A percentile compares a stretch with the other conserved stretches of the same genome.
These are phyloP conservation scores for Lipomyces spencermartinsiae DNA, from an alignment of 805 yeast genomes.

Conservation along the genomic window DNA sequence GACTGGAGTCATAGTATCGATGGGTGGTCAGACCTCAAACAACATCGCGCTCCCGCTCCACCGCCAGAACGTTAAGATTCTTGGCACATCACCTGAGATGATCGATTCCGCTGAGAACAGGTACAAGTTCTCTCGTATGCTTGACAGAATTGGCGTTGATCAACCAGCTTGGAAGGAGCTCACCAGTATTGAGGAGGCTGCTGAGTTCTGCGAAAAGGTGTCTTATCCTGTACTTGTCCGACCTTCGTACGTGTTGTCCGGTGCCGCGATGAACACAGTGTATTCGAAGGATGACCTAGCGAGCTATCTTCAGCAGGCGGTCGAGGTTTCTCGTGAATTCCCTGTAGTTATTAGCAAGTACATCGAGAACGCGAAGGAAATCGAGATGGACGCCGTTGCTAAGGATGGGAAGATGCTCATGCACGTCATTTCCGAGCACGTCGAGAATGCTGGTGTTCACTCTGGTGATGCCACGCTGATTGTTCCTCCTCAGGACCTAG, in stretches of 20 bases:
- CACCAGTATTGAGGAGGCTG: constrained; percentile 91
- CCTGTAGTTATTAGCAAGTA: constrained; percentile 98
- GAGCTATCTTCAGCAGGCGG: constrained; percentile 88
- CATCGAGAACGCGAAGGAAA: constrained; percentile 96
- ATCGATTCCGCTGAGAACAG: constrained; percentile 98
- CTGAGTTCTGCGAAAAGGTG: constrained; percentile 86
- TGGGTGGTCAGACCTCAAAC: constrained; percentile 99
- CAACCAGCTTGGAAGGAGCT: constrained; percentile 99
- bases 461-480: constrained; percentile 98
- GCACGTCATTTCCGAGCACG: constrained; percentile 98
- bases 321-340: constrained; percentile 95
- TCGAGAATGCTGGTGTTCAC: constrained; percentile 99
- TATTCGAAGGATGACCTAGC: constrained; percentile 88
- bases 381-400: constrained; percentile 99
- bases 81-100: constrained; percentile 98
- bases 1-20: constrained; percentile 89
- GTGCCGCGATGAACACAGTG: constrained; percentile 99
- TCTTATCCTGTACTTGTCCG: constrained; percentile 95
- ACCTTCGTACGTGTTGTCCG: constrained; percentile 95
- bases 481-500: constrained; percentile 95
- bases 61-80: constrained; percentile 91
- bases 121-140: constrained; percentile 96
- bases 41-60: constrained; percentile 92
- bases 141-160: constrained; percentile 94
- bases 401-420: constrained; percentile 90